Evolutionary conservation across 2,329 filamentous ascomycete species (phyloP).

Genomic region (Xylariaceae sp.): DNA sequence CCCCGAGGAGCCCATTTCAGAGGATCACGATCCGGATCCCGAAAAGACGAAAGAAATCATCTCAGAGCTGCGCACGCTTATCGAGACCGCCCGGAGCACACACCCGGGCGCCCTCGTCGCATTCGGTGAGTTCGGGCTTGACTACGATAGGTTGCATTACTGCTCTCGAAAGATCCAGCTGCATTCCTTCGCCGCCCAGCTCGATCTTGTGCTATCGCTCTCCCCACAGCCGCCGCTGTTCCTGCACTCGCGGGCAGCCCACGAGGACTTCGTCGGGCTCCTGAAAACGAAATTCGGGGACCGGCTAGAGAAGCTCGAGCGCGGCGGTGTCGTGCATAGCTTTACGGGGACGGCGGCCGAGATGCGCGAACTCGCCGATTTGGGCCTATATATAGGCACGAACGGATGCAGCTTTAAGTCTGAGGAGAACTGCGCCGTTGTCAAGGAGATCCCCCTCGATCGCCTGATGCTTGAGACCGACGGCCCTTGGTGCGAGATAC

Average conservation of each 20-base stretch:
- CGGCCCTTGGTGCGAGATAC: conserved; percentile 95
- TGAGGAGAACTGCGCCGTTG: conserved; percentile 80
- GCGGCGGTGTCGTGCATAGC: conserved; percentile 82
- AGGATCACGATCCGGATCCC: conserved; percentile 46
- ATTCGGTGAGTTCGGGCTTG: conserved; percentile 92
- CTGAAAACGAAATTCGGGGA: conserved; percentile 57
- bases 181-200: conserved; percentile 78
- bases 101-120: conserved; percentile 58
- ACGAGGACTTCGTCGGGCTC: conserved; percentile 74
- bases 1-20: conserved; percentile 43
- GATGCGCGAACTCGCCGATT: conserved; percentile 71
- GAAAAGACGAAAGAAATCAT: conserved; percentile 49
- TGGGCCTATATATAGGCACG: conserved; percentile 87
- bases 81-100: conserved; percentile 50
- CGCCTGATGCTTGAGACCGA: conserved; percentile 93
- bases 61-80: conserved; percentile 58
- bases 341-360: conserved; percentile 88
- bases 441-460: conserved; percentile 72
- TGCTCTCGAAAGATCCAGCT: conserved; percentile 75
- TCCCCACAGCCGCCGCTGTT: conserved; percentile 79
- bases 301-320: conserved; percentile 62
- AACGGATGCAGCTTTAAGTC: conserved; percentile 98
- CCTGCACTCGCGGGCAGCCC: conserved; percentile 84
- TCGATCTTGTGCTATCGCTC: conserved; percentile 68
- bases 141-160: conserved; percentile 88